Conservation (phyloP, 805 yeast genomes). For the Starmerella cellae region DNA sequence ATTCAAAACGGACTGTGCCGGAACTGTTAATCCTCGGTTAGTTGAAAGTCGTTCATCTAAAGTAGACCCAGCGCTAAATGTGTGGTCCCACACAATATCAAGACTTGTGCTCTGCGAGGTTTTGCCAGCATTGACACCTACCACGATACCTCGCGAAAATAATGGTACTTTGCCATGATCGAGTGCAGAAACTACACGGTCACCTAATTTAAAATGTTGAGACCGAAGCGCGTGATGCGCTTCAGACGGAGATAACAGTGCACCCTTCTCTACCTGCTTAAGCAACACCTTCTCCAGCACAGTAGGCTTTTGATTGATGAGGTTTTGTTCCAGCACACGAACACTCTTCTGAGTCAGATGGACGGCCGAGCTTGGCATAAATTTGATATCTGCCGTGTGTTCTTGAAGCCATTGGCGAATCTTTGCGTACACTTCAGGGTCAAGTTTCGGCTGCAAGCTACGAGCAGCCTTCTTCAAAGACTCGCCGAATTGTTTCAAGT, state of each 20-base stretch:
- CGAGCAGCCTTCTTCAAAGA: not conserved
- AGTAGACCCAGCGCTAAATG: constrained; percentile 68
- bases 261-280: constrained; percentile 72
- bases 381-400: constrained; percentile 33
- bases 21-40: constrained; percentile 74
- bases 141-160: constrained; percentile 81
- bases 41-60: constrained; percentile 65
- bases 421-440: constrained; percentile 26
- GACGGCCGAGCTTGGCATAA: constrained; percentile 66
- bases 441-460: constrained; percentile 3
- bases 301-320: constrained; percentile 25
- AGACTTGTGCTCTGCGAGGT: constrained; percentile 36
- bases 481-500: constrained; percentile 38
- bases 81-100: constrained; percentile 71
- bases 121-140: constrained; percentile 38
- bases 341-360: constrained; percentile 56
- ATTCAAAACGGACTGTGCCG: constrained; percentile 69
- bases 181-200: constrained; percentile 72
- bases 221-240: constrained; percentile 58
- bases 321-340: constrained; percentile 45
- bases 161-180: constrained; percentile 82
- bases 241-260: constrained; percentile 61
- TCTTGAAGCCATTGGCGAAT: constrained; percentile 37
- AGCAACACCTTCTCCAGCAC: constrained; percentile 37
- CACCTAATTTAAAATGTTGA: constrained; percentile 77